Evolutionary conservation across 805 yeast species (phyloP).

Genomic region (Cyberlindnera euphorbiiphila): DNA sequence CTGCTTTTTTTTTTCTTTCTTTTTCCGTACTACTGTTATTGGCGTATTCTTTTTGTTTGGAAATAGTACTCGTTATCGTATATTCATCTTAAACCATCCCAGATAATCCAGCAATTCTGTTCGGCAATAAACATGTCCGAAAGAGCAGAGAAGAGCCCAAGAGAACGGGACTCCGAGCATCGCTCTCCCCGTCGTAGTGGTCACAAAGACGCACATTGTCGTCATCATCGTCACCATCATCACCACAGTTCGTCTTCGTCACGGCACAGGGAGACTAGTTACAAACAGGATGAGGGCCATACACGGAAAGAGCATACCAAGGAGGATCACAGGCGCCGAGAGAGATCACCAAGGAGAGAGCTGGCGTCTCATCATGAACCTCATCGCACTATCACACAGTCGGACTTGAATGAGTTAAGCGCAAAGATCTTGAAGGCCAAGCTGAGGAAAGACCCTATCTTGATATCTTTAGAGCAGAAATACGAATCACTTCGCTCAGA

Average conservation of each 20-base stretch:
- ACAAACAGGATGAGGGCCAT: constrained; percentile 1
- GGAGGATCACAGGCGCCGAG: constrained; percentile 7
- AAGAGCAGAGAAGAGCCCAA: background rate
- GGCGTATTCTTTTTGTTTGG: background rate
- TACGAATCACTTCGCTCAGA: constrained; percentile 16
- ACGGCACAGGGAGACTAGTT: background rate
- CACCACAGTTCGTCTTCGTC: background rate
- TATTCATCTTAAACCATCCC: too few species aligned
- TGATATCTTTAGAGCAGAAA: constrained; percentile 24
- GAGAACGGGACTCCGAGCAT: background rate
- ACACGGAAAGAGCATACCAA: background rate
- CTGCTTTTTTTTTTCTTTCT: background rate
- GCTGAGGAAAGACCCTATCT: constrained; percentile 24
- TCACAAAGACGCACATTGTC: background rate
- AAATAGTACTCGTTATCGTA: too few species aligned
- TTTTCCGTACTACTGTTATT: background rate
- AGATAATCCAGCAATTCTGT: too few species aligned
- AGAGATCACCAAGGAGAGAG: constrained; percentile 1
- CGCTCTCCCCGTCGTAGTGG: background rate
- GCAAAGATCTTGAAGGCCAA: constrained; percentile 34
- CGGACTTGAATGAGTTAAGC: constrained; percentile 30
- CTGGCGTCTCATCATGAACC: background rate
- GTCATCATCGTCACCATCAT: background rate
- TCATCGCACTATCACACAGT: constrained; percentile 3
- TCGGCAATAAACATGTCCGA: background rate